Base-by-base conservation (phyloP, 805 yeast genomes). In the Isabelozyma rhagii region DNA sequence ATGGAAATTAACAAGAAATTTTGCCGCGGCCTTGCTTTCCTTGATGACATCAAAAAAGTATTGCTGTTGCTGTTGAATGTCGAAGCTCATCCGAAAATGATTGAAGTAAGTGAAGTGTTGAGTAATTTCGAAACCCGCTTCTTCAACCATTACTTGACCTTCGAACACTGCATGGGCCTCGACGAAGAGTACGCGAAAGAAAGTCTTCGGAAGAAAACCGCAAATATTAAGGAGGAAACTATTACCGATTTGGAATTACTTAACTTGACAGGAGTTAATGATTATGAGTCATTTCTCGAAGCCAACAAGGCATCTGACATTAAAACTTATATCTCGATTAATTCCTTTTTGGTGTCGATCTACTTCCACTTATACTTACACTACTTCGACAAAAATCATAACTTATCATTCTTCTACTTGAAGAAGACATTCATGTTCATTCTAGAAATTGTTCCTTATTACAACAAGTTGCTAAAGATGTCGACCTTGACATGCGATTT, bases 1-100 rank as follows among this genome's bases (percentile, higher is more conserved):
- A 61, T 63, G 29, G 63, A 67, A 38, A 66, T 72, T 1, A 61
- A 74, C 18, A 17, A 43, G 18, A 17, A 17, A 8, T 13, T 31
- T 11, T n/a, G 25, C 3, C 58, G 59, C 4, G 60, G 63, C 21
- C 61, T 69, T 21, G 55, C 60, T 10, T 55, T 55, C 4, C 63
- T 66, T 40, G 43, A 31, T 13, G 60, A 56, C 50, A 63, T 67
- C 43, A 56, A 67, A 13, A 68, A 63, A 1, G 54, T 80, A 3
- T 53, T 79, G 11, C 53, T 57, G 25, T 54, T 63, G 21, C 65
- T 75, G 10, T 59, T 77, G 42, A 67, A 73, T 50, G 59, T 80
- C 29, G 67, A 64, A 10, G 55, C 58, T 2, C 58, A 62, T 5
- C 65, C 77, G 9, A 61, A 66, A 1, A 54, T 79, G 27, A 57